phyloP scores from a whole-genome alignment of 768 basidiomycete species.

The Suillus subaureus region DNA sequence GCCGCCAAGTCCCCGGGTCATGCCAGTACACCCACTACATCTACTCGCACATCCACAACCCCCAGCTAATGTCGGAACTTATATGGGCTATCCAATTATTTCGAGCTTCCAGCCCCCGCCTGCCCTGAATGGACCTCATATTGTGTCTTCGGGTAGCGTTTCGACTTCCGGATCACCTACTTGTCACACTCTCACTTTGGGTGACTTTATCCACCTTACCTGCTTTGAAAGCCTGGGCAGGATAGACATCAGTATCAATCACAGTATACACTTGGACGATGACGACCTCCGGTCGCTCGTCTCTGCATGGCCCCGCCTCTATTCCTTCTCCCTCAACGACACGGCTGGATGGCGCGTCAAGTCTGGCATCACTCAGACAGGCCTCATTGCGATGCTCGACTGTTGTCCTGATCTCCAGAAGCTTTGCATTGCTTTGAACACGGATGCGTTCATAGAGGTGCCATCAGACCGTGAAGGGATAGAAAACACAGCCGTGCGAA shows the following conservation, averaged over 20 bases:
- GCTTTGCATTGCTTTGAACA: conserved; percentile 8
- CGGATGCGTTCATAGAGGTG: neutral
- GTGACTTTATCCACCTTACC: conserved; percentile 6
- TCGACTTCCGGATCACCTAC: neutral
- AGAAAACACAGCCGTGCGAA: conserved; percentile 1
- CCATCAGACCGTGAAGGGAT: neutral
- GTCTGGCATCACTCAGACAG: conserved; percentile 6
- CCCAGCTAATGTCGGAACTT: neutral
- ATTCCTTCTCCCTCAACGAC: conserved; percentile 7
- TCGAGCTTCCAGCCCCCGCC: neutral
- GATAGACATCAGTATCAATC: conserved; percentile 6
- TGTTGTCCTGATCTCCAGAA: conserved; percentile 4
- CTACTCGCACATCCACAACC: neutral
- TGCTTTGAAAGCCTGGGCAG: conserved; percentile 3
- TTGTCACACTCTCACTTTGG: neutral
- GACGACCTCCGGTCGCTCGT: neutral
- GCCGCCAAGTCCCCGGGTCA: neutral
- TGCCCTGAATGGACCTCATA: neutral
- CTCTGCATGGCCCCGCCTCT: conserved; percentile 6
- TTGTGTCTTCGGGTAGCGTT: neutral
- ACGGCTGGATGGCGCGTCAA: conserved; percentile 2
- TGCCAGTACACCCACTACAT: neutral
- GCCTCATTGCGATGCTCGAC: conserved; percentile 4
- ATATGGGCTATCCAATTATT: neutral
- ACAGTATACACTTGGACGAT: conserved; percentile 1